Percentiles rank a stretch among this genome's conserved stretches.
Conservation (phyloP, 768 basidiomycete genomes). For the Chiua virens region DNA sequence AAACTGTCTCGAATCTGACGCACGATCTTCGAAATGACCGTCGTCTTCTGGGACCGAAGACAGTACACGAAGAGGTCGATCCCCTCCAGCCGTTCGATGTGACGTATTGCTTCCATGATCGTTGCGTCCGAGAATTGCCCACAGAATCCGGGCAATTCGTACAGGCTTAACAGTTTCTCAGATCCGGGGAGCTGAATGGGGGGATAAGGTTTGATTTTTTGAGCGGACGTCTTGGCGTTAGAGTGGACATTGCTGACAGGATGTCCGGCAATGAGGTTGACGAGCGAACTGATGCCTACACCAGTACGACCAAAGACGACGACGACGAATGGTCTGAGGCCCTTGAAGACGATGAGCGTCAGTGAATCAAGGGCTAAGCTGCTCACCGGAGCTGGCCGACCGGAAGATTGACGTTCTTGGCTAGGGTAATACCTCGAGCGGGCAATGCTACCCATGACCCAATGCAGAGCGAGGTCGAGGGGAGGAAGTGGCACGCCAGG, state of each 20-base stretch:
- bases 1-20: conserved; percentile 3
- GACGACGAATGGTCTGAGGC: conserved; percentile 18
- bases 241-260: conserved; percentile 16
- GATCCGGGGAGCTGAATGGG: neutral
- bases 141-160: conserved; percentile 23
- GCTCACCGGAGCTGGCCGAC: conserved; percentile 4
- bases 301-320: conserved; percentile 31
- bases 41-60: conserved; percentile 18
- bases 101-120: conserved; percentile 16
- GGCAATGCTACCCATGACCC: neutral
- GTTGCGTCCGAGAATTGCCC: conserved; percentile 2
- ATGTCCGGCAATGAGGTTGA: conserved; percentile 25
- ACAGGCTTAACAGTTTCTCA: conserved; percentile 10
- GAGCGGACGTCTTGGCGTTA: neutral
- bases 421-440: neutral
- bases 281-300: conserved; percentile 29
- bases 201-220: neutral
- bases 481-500: neutral
- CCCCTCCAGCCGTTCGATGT: conserved; percentile 11
- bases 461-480: neutral
- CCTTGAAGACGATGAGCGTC: neutral
- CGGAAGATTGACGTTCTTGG: neutral
- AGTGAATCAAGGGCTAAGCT: neutral
- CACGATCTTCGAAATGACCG: conserved; percentile 12
- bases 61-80: conserved; percentile 29